These are phyloP conservation scores for Ascochyta koolunga DNA, from an alignment of 2,329 filamentous ascomycete genomes.

Conservation along the genomic window DNA sequence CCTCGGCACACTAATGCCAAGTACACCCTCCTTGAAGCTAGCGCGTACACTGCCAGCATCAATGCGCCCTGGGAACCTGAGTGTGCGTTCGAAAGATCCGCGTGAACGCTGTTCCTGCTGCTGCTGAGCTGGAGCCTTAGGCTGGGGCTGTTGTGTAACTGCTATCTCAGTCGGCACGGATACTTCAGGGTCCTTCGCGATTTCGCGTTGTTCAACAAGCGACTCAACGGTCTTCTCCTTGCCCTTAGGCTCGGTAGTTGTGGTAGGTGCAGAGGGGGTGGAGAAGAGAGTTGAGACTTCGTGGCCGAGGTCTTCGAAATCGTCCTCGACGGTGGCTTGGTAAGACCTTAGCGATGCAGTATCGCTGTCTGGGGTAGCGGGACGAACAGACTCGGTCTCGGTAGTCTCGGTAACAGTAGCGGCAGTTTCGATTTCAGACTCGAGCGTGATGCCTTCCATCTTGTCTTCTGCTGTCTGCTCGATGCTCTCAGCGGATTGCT, in stretches of 20 bases:
- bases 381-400: conserved; percentile 17
- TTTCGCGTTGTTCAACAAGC: conserved; percentile 19
- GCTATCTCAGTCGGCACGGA: conserved; percentile 20
- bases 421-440: conserved; percentile 19
- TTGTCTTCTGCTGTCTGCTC: conserved; percentile 16
- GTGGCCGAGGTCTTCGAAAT: conserved; percentile 44
- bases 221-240: conserved; percentile 37
- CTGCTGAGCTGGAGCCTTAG: conserved; percentile 24
- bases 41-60: conserved; percentile 68
- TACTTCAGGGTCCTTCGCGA: conserved; percentile 5
- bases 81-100: conserved; percentile 71
- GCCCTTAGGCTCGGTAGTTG: conserved; percentile 27
- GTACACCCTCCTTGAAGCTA: conserved; percentile 68
- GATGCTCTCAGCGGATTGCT: conserved; percentile 1
- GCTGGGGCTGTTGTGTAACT: conserved; percentile 26
- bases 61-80: conserved; percentile 70
- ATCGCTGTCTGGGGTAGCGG: conserved; percentile 33
- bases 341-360: conserved; percentile 42
- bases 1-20: conserved; percentile 70
- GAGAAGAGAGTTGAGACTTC: conserved; percentile 39
- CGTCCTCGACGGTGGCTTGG: conserved; percentile 46
- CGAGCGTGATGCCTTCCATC: conserved; percentile 28
- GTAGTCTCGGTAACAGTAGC: not conserved
- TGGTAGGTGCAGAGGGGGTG: conserved; percentile 17
- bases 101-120: conserved; percentile 62